Evolutionary conservation across 305 asterid genomes (phyloP), one percentile per base, ranked within the genome.

Genomic region (Lippia alba): DNA sequence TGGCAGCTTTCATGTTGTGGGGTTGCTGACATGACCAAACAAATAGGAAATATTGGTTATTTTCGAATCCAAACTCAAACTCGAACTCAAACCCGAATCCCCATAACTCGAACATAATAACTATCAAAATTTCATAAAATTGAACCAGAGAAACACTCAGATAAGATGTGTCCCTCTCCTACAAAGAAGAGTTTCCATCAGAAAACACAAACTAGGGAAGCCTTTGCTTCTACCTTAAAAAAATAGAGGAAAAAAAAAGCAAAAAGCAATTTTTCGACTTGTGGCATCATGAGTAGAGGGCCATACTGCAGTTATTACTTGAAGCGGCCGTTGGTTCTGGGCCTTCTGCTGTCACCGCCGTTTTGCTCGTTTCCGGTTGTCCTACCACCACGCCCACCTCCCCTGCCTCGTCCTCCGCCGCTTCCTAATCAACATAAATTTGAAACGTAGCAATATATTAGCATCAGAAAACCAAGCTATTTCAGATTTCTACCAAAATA

Each of bases 371-470:
- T 75, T 76, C 79, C 91, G 6, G 41, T 79, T 56, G 69, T 59
- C 73, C 91, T 82, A 55, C 89, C 90, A 33, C 88, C 88, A 17
- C 78, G 76, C 30, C 30, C 30, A 55, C 88, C 89, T 6, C 89
- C 89, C 77, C 96, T 80, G 60, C 95, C 90, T 80, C 96, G 71
- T 46, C 89, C 88, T 5, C 90, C 84, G 18, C 74, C 84, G 24
- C 74, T 46, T 75, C 95, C 98, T 88, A 82, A 49, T 74, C 53
- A 61, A 62, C 34, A 69, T 39, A 53, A 53, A 76, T 41, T 24
- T 46, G 58, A 41, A 49, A 30, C 3, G 62, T 39, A 74, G 19
- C 54, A 60, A 48, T 18, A 66, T n/a, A 24, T 74, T 46, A 76
- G 51, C 61, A 12, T 33, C 30, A 61, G 55, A 19, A 49, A 14